phyloP scores from a whole-genome alignment of 2,329 filamentous ascomycete genomes.

The Stagonosporopsis cucurbitacearum region DNA sequence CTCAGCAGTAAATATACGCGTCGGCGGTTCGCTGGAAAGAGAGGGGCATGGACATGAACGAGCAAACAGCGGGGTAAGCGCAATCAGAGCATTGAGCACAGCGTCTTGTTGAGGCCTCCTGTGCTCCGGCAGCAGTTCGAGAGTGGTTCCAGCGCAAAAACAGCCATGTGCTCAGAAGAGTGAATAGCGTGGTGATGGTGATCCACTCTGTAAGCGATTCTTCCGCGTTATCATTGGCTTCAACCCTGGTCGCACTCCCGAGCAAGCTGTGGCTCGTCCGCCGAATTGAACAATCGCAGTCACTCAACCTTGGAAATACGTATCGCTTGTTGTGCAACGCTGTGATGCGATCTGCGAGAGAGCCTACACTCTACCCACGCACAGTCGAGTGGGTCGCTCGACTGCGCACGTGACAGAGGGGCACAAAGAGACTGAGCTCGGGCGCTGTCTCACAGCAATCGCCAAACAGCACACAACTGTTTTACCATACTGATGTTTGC shows the following conservation, averaged over 20 bases:
- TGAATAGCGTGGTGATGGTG: constrained; percentile 22
- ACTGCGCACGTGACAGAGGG: constrained; percentile 9
- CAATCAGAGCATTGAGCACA: constrained; percentile 13
- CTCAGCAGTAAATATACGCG: constrained; percentile 15
- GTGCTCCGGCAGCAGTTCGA: constrained; percentile 7
- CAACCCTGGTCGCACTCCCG: constrained; percentile 11
- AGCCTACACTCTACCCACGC: neutral
- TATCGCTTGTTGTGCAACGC: neutral
- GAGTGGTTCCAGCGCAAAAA: constrained; percentile 18
- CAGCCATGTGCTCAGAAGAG: constrained; percentile 19
- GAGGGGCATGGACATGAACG: constrained; percentile 7
- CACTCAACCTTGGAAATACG: neutral
- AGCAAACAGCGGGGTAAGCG: constrained; percentile 8
- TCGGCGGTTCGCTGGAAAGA: constrained; percentile 13
- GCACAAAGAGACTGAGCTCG: constrained; percentile 1
- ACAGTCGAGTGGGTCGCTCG: neutral
- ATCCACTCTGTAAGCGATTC: constrained; percentile 24
- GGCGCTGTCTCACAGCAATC: constrained; percentile 5
- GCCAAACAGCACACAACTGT: constrained; percentile 12
- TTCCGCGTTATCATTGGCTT: constrained; percentile 21
- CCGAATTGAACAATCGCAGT: constrained; percentile 3
- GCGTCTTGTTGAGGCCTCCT: constrained; percentile 3
- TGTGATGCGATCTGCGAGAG: neutral
- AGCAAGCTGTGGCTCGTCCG: constrained; percentile 8
- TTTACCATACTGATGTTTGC: neutral